A percentile compares a stretch with the other conserved stretches of the same genome.
Evolutionary conservation across 2,329 filamentous ascomycete genomes (phyloP).

Genomic region (Aureobasidium uvarum): DNA sequence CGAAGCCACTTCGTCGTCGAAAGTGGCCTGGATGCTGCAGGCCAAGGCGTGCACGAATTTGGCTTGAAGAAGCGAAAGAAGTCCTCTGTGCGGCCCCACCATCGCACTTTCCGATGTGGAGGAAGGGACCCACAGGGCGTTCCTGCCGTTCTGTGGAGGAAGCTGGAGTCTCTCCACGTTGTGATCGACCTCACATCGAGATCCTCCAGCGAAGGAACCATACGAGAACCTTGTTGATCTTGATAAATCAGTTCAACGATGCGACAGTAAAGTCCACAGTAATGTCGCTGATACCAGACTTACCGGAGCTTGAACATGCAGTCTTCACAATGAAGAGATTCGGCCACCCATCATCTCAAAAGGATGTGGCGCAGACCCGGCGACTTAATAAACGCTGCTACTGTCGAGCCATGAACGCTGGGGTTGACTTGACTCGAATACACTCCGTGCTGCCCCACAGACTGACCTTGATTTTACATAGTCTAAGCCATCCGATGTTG

Average conservation of each 20-base stretch:
- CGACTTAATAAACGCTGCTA: background rate
- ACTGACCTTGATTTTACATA: background rate
- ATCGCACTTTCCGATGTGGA: background rate
- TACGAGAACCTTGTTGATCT: background rate
- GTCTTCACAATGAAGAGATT: background rate
- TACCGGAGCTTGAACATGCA: too few species aligned
- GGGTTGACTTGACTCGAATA: background rate
- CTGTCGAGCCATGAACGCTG: background rate
- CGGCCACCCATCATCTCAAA: background rate
- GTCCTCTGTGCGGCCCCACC: constrained; percentile 5
- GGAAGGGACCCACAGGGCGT: background rate
- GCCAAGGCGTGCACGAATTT: constrained; percentile 6
- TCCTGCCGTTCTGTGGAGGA: background rate
- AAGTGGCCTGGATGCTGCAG: background rate
- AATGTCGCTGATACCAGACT: background rate
- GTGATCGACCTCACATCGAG: constrained; percentile 7
- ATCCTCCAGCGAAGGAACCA: background rate
- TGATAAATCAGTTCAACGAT: fast-evolving
- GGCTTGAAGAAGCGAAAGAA: constrained; percentile 4
- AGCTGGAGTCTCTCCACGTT: constrained; percentile 4
- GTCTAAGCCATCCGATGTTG: background rate
- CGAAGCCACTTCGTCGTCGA: background rate
- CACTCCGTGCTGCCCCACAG: background rate
- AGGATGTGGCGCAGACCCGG: background rate
- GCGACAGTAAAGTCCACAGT: background rate